Evolutionary conservation across 2,329 filamentous ascomycete species (phyloP).

Genomic region (Epichloe sibirici): DNA sequence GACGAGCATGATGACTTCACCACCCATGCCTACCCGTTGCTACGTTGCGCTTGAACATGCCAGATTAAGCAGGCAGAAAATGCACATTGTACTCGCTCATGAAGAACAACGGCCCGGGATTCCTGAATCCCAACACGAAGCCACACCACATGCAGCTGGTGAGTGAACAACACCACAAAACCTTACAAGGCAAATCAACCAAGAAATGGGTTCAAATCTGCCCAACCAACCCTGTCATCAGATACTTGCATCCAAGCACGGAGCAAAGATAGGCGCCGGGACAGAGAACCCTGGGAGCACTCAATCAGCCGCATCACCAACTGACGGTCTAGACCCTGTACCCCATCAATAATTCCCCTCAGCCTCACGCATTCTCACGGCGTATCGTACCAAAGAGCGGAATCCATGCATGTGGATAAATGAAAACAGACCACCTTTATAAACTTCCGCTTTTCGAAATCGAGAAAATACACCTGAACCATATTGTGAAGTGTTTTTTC

Average conservation of each 20-base stretch:
- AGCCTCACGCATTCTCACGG: slow-evolving; percentile 3
- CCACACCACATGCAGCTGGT: not conserved
- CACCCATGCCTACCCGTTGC: not conserved
- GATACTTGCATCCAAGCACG: not conserved
- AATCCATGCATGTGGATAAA: not conserved
- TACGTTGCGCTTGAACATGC: not conserved
- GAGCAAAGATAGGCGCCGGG: not conserved
- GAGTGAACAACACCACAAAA: not conserved
- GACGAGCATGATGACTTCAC: not conserved
- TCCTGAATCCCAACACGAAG: not conserved
- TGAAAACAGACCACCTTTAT: not conserved
- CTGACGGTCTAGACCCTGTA: slow-evolving; percentile 2
- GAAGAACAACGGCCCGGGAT: not conserved
- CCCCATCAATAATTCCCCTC: slow-evolving; percentile 1
- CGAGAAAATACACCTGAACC: not conserved
- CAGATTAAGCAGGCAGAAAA: not conserved
- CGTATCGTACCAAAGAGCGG: not conserved
- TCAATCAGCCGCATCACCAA: not conserved
- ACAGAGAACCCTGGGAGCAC: not conserved
- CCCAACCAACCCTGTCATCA: not conserved
- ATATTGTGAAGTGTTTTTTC: too few species aligned
- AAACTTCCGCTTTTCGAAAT: not conserved
- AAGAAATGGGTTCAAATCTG: not conserved
- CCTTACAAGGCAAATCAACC: not conserved
- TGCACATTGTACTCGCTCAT: not conserved